Conservation (phyloP, 768 basidiomycete species). For the Lyophyllum shimeji region DNA sequence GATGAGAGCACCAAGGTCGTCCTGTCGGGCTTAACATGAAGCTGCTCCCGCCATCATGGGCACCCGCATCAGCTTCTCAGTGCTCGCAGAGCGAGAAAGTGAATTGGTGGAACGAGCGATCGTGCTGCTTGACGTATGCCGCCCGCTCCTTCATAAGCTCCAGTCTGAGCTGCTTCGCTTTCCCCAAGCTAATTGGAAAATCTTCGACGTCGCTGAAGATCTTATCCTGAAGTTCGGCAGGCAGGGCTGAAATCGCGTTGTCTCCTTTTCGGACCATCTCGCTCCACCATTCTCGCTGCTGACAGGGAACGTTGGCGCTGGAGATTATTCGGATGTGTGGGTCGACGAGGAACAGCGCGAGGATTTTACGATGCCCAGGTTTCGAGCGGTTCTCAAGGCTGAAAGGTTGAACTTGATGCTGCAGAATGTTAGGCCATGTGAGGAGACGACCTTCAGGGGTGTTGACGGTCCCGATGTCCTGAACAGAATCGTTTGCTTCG, state of each 20-base stretch:
- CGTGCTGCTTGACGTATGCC: conserved; percentile 9
- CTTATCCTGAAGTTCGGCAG: conserved; percentile 16
- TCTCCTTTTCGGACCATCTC: neutral
- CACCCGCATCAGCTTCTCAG: conserved; percentile 1
- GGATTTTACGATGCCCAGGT: conserved; percentile 15
- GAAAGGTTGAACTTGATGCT: conserved; percentile 14
- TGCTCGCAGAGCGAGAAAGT: conserved; percentile 21
- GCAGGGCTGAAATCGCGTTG: conserved; percentile 16
- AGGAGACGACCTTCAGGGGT: conserved; percentile 14
- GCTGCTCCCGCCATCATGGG: too few species aligned
- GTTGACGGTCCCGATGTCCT: conserved; percentile 9
- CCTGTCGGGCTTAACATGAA: too few species aligned
- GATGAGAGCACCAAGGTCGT: too few species aligned
- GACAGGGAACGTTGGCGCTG: conserved; percentile 1
- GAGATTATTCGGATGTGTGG: conserved; percentile 4
- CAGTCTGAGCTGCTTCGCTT: conserved; percentile 19
- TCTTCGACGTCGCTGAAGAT: conserved; percentile 15
- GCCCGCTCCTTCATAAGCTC: conserved; percentile 26
- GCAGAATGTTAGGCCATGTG: conserved; percentile 17
- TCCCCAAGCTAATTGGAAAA: conserved; percentile 18
- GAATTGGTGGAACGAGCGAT: neutral
- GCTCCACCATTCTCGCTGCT: neutral
- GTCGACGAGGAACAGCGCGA: conserved; percentile 11
- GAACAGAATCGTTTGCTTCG: neutral
- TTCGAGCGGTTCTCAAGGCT: conserved; percentile 10